These are phyloP conservation scores for Gnaphalium uliginosum DNA, from an alignment of 129 eudicot species.

Conservation along the genomic window DNA sequence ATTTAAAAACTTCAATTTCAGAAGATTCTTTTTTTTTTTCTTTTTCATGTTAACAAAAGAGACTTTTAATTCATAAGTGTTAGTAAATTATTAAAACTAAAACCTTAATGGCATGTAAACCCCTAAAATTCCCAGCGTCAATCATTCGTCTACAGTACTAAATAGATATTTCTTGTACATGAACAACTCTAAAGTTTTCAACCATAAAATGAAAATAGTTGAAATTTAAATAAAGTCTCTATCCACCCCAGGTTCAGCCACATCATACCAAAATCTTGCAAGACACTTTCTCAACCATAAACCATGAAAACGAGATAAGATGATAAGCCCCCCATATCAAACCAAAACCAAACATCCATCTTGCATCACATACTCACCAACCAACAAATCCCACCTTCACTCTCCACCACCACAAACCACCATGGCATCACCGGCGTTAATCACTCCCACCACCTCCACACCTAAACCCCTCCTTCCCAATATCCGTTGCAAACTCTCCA, in stretches of 20 bases:
- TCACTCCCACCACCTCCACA: constrained; percentile 74
- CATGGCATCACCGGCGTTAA: constrained; percentile 85
- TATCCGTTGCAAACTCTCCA: constrained; percentile 48
- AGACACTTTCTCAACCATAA: constrained; percentile 60
- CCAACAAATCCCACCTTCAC: constrained; percentile 7
- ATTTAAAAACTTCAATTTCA: too few species aligned
- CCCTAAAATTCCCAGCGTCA: too few species aligned
- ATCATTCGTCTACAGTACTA: too few species aligned
- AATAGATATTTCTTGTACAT: too few species aligned
- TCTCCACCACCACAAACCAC: constrained; percentile 21
- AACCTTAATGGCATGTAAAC: too few species aligned
- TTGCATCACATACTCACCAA: constrained; percentile 17
- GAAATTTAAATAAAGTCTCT: constrained; percentile 25
- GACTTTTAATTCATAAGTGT: too few species aligned
- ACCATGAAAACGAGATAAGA: constrained; percentile 60
- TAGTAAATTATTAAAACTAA: too few species aligned
- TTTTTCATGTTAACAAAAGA: too few species aligned
- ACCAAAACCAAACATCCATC: constrained; percentile 31
- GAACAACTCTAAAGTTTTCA: too few species aligned
- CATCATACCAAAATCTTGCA: constrained; percentile 51
- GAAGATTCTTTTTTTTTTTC: too few species aligned
- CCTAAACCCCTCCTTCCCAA: constrained; percentile 56
- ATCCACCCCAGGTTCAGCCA: constrained; percentile 36
- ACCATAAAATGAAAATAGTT: too few species aligned
- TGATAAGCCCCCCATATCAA: constrained; percentile 65